These are phyloP conservation scores for Ascochyta lentis DNA, from an alignment of 2,329 filamentous ascomycete genomes.

Conservation along the genomic window DNA sequence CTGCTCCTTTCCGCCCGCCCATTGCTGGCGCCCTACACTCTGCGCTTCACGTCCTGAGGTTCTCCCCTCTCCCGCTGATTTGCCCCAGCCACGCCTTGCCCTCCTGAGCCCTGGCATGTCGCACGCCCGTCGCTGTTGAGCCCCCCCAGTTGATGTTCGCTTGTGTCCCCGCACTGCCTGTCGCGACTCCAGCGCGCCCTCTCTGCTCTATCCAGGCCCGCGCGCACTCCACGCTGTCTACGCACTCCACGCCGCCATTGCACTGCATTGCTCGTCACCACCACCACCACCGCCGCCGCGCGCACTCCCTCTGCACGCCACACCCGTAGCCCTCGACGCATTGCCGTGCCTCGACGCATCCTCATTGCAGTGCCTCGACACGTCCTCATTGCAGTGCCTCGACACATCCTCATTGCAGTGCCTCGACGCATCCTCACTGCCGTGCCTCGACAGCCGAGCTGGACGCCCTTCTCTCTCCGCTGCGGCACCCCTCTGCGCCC, in stretches of 20 bases:
- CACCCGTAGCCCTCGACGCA: slow-evolving; percentile 1
- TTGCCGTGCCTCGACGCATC: background rate
- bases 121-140: slow-evolving; percentile 21
- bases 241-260: slow-evolving; percentile 1
- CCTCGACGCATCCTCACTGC: background rate
- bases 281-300: slow-evolving; percentile 2
- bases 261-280: background rate
- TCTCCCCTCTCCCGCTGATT: slow-evolving; percentile 12
- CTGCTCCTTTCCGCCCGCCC: slow-evolving; percentile 30
- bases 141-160: slow-evolving; percentile 24
- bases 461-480: slow-evolving; percentile 33
- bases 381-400: background rate
- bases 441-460: slow-evolving; percentile 25
- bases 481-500: slow-evolving; percentile 24
- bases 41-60: slow-evolving; percentile 19
- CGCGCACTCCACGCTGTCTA: background rate
- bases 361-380: background rate
- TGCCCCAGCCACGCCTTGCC: slow-evolving; percentile 20
- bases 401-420: background rate
- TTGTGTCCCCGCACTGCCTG: slow-evolving; percentile 25
- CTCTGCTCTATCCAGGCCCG: background rate
- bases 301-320: slow-evolving; percentile 1
- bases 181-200: slow-evolving; percentile 19
- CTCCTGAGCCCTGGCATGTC: slow-evolving; percentile 38
- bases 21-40: slow-evolving; percentile 24